Conservation (phyloP, 345 rosid species). For the Pugionium cornutum region DNA sequence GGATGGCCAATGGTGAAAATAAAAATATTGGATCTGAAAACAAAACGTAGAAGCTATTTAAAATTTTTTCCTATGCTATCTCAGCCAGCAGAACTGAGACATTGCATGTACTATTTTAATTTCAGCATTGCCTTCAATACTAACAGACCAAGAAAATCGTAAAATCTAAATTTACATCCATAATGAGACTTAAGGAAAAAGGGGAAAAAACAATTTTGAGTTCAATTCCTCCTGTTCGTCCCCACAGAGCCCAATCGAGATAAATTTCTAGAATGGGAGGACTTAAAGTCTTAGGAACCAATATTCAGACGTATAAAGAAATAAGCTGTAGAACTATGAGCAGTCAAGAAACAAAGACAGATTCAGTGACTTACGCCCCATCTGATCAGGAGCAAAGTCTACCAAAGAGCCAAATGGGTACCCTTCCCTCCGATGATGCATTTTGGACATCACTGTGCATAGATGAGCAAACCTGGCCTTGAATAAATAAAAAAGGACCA, state of each 20-base stretch:
- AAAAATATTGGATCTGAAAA: conserved; percentile 88
- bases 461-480: conserved; percentile 98
- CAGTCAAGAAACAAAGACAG: conserved; percentile 17
- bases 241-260: conserved; percentile 16
- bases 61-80: conserved; percentile 19
- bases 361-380: conserved; percentile 72
- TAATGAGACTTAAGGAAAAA: conserved; percentile 1
- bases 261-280: not conserved
- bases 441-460: conserved; percentile 91
- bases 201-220: not conserved
- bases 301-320: conserved; percentile 1
- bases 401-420: conserved; percentile 97
- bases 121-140: conserved; percentile 20
- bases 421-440: conserved; percentile 98
- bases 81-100: conserved; percentile 13
- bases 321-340: conserved; percentile 3
- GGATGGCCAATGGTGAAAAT: conserved; percentile 93
- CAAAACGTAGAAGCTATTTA: conserved; percentile 23
- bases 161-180: not conserved
- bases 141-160: not conserved
- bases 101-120: not conserved
- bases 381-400: conserved; percentile 88
- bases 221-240: not conserved
- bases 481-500: conserved; percentile 26
- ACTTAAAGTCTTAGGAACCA: conserved; percentile 15